Conservation (phyloP, 169 alveolate species). For the Theileria sp. region DNA sequence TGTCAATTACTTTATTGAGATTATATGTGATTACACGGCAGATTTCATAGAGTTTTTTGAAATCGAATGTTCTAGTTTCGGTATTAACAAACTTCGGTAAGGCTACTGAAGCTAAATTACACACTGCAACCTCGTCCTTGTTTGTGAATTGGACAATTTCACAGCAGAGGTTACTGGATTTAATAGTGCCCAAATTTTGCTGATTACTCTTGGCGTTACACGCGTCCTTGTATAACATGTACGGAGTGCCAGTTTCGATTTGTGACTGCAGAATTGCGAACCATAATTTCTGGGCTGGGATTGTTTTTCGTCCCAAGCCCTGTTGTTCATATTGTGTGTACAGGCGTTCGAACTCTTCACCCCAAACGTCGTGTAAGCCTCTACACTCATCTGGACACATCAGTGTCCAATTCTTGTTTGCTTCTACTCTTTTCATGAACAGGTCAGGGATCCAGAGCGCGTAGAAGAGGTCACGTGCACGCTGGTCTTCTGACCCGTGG, state of each 20-base stretch:
- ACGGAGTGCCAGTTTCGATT: conserved; percentile 99
- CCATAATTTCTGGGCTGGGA: conserved; percentile 96
- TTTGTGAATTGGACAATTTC: conserved; percentile 96
- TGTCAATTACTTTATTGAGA: conserved; percentile 93
- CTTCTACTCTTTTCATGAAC: conserved; percentile 96
- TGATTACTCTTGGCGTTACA: conserved; percentile 95
- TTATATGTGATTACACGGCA: conserved; percentile 90
- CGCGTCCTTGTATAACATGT: conserved; percentile 93
- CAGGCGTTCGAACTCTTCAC: conserved; percentile 91
- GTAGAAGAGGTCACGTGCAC: conserved; percentile 96
- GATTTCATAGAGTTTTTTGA: conserved; percentile 81
- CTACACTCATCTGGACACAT: conserved; percentile 99
- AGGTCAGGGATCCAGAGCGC: conserved; percentile 99
- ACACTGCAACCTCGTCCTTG: conserved; percentile 97
- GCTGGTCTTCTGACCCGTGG: conserved; percentile 96
- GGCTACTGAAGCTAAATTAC: conserved; percentile 97
- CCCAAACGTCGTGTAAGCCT: conserved; percentile 92
- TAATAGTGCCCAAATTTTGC: conserved; percentile 95
- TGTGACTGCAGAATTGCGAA: conserved; percentile 92
- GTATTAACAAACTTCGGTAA: conserved; percentile 80
- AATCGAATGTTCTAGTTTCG: conserved; percentile 73
- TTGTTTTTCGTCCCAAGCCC: conserved; percentile 90
- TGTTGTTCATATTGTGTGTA: conserved; percentile 86
- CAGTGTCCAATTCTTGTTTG: conserved; percentile 92
- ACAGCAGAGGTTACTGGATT: conserved; percentile 93